Evolutionary conservation across 192 early-diverging fungal genomes (phyloP), one percentile per base, ranked within the genome.

Genomic region (Phycomyces blakesleeanus): DNA sequence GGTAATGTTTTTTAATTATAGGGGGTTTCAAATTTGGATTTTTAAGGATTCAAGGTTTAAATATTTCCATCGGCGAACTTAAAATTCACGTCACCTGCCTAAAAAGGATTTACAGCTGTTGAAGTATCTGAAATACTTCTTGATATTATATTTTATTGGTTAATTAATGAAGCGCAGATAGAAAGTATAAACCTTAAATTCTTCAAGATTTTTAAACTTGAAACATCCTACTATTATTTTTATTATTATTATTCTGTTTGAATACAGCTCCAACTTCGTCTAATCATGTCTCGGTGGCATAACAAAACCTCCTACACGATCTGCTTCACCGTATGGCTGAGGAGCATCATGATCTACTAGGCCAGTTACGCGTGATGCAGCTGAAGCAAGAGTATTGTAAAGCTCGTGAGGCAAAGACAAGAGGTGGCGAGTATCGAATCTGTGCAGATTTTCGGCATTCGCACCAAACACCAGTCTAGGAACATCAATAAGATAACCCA

Each of bases 271-370:
- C 8, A 41, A 10, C 14, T 14, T 41, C 6, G 6, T 41, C 40
- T 14, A n/a, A n/a, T 47, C 18, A n/a, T 47, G 44, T 47, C 18
- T 47, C 74, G 37, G 78, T 68, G 3, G 70, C 81, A n/a, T 74
- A 73, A 47, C 84, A 86, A 21, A 88, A 29, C 55, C 55, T 29
- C 55, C 55, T n/a, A 29, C 21, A 54, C 24, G 1, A 12, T 12
- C 22, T 21, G 12, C 55, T 24, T 1, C 11, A 54, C 52, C 52
- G 3, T 21, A 21, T 5, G 5, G 11, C 11, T n/a, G 52, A 11
- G 52, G 52, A 38, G 25, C 3, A 38, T 34, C 5, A 14, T 10
- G 2, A 57, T 57, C 24, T 11, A 3, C 10, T 20, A 11, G 12
- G 21, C 24, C 24, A 26, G 24, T 53, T 11, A 53, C 21, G 24